Evolutionary conservation across 306 rosid genomes (phyloP), one percentile per base, ranked within the genome.

Genomic region (Trifolium pratense): DNA sequence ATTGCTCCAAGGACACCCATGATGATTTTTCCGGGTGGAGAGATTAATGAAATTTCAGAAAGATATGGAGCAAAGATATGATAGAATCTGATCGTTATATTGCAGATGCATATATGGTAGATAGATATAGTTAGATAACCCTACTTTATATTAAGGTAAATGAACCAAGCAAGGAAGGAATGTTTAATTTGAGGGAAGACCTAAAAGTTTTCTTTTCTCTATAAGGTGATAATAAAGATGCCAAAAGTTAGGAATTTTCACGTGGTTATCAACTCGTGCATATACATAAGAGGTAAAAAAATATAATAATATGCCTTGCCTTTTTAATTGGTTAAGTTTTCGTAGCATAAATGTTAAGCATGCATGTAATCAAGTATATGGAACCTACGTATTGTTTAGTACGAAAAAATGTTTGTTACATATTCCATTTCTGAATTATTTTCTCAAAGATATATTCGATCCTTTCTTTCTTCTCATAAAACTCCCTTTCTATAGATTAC

Each of bases 1-100:
- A 91, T 61, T 62, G 89, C 73, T 73, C 84, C 92, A 66, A 88
- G 83, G 76, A 88, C 68, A 70, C 97, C 96, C 98, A 92, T 92
- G 63, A 78, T 48, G 75, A 68, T 70, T 7, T 60, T 74, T 31
- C 31, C 8, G 15, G 57, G 31, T 23, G 21, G 10, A 11, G 3
- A 68, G 16, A 55, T 58, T 34, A 12, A 40, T 61, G 64, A 40
- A 66, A 53, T 60, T 61, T 14, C 0, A 7, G 64, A 58, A 42
- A 39, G 64, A 70, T 76, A 45, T 53, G 59, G 34, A 37, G 74
- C 14, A 37, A 74, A 65, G 4, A 51, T 59, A 57, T 14, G 71
- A 36, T 20, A 66, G 43, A 78, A 63, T 67, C 21, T 60, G 57
- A 63, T n/a, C n/a, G 16, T 68, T 77, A 36, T 64, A 40, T 70